Percentiles rank a stretch among this genome's conserved stretches.
These are phyloP conservation scores for Crotalaria pallida DNA, from an alignment of 306 rosid species.

Conservation along the genomic window DNA sequence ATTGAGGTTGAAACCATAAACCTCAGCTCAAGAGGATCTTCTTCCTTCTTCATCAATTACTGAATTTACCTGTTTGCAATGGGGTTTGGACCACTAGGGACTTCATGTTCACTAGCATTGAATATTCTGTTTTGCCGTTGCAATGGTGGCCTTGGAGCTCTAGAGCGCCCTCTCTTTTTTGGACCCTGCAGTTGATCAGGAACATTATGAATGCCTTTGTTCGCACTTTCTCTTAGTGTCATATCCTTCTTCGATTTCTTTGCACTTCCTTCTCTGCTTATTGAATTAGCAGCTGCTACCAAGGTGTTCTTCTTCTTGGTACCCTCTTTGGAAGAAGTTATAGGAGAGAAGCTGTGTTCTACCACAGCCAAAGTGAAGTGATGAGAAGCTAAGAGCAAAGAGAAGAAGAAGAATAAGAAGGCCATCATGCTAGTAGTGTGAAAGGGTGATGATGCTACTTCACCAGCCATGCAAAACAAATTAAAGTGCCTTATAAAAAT, in stretches of 20 bases:
- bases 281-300: slow-evolving; percentile 17
- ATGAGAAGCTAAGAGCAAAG: slow-evolving; percentile 31
- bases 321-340: slow-evolving; percentile 6
- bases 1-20: slow-evolving; percentile 4
- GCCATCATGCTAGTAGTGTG: slow-evolving; percentile 22
- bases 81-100: slow-evolving; percentile 89
- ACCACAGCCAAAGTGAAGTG: slow-evolving; percentile 37
- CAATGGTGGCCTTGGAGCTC: slow-evolving; percentile 21
- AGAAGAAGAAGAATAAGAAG: slow-evolving; percentile 33
- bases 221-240: neutral
- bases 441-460: slow-evolving; percentile 23
- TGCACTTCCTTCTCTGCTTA: slow-evolving; percentile 29
- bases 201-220: slow-evolving; percentile 7
- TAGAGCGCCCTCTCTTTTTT: slow-evolving; percentile 27
- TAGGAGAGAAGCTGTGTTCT: slow-evolving; percentile 18
- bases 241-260: slow-evolving; percentile 22
- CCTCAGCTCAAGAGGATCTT: neutral
- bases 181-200: slow-evolving; percentile 2
- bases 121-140: slow-evolving; percentile 39
- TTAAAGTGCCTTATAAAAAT: slow-evolving; percentile 12
- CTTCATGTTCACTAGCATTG: slow-evolving; percentile 58
- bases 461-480: slow-evolving; percentile 58
- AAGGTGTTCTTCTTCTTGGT: slow-evolving; percentile 2
- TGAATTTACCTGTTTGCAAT: slow-evolving; percentile 63
- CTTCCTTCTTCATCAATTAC: neutral